Percentiles rank a stretch among this genome's conserved stretches.
Conservation (phyloP, 768 basidiomycete genomes). For the Paxillus involutus region DNA sequence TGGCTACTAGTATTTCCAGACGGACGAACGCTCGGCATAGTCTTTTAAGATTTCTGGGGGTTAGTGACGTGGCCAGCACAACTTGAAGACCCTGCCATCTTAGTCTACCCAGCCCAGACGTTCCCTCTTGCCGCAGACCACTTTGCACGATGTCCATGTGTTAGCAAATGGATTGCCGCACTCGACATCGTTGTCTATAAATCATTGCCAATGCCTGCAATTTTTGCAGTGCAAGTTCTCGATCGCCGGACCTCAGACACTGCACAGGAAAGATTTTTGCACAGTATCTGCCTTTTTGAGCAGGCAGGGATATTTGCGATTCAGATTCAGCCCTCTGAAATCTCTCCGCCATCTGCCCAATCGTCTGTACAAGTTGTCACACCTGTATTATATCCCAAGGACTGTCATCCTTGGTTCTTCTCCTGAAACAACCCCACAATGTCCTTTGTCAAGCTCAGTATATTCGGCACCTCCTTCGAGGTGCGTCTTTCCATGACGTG, state of each 20-base stretch:
- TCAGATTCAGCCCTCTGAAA: conserved; percentile 15
- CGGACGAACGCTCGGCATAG: no score
- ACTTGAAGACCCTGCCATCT: no score
- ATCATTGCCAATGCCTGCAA: no score
- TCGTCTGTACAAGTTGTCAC: background rate
- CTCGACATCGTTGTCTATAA: no score
- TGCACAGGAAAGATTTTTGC: no score
- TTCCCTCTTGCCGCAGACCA: background rate
- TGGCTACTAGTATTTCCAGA: no score
- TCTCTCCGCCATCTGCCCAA: conserved; percentile 13
- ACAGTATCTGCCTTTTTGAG: background rate
- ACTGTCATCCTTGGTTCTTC: background rate
- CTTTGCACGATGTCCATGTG: background rate
- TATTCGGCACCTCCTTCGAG: conserved; percentile 98
- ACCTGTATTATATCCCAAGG: background rate
- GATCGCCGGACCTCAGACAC: conserved; percentile 21
- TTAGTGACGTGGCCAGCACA: no score
- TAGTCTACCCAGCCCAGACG: no score
- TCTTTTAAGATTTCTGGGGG: no score
- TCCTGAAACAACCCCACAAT: conserved; percentile 36
- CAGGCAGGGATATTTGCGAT: conserved; percentile 4
- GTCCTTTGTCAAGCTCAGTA: conserved; percentile 98
- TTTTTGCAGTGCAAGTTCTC: no score
- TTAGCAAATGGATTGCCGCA: background rate
- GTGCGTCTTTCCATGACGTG: conserved; percentile 37